These are phyloP conservation scores for Colletotrichum sublineola DNA, from an alignment of 2,329 filamentous ascomycete species.

Conservation along the genomic window DNA sequence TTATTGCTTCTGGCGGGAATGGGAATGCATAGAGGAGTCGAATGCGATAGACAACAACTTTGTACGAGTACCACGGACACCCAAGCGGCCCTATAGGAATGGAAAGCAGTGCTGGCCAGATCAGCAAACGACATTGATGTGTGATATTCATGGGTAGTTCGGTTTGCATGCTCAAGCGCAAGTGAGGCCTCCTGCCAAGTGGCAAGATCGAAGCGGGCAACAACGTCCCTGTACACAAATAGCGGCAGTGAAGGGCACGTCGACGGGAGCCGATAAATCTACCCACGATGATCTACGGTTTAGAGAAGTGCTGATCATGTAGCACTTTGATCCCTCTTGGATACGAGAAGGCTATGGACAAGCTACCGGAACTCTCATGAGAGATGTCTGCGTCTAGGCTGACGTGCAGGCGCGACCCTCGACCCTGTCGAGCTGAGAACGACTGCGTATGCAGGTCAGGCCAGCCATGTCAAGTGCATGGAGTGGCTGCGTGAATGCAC, in stretches of 20 bases:
- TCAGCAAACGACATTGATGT: neutral
- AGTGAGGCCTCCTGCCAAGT: constrained; percentile 39
- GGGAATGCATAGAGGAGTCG: constrained; percentile 40
- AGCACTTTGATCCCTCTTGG: no score
- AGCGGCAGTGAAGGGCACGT: neutral
- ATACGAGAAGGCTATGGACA: neutral
- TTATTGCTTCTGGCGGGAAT: constrained; percentile 38
- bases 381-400: neutral
- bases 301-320: neutral
- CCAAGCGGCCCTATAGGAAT: constrained; percentile 40
- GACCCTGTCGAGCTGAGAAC: constrained; percentile 37
- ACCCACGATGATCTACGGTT: neutral
- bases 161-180: neutral
- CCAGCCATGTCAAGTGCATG: neutral
- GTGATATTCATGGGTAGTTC: neutral
- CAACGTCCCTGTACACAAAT: neutral
- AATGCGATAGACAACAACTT: constrained; percentile 42
- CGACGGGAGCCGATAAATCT: neutral
- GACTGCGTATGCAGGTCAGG: neutral
- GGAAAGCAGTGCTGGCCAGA: constrained; percentile 35
- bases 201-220: constrained; percentile 6
- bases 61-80: constrained; percentile 43
- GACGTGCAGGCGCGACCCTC: neutral
- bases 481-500: neutral
- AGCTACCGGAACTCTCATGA: neutral